These are phyloP conservation scores for Penicillium maclennaniae DNA, from an alignment of 495 filamentous ascomycete species.

Conservation along the genomic window DNA sequence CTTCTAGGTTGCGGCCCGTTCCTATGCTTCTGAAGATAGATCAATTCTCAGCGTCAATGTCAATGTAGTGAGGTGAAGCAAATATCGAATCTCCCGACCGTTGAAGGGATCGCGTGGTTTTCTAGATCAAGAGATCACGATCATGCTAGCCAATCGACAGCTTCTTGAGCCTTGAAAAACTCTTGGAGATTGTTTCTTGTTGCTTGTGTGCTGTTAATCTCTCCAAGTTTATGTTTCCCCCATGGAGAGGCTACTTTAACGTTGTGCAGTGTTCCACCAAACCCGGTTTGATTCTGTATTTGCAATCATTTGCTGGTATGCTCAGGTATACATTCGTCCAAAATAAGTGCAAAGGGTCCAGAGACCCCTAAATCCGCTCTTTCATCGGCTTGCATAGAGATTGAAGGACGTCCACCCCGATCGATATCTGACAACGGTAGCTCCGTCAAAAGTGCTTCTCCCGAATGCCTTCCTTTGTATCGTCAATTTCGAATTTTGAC, in stretches of 20 bases:
- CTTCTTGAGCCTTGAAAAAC: constrained; percentile 4
- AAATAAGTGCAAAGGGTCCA: too few relatives aligned
- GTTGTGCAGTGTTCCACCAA: constrained; percentile 13
- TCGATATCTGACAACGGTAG: constrained; percentile 11
- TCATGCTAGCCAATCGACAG: not conserved
- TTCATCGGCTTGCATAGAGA: constrained; percentile 1
- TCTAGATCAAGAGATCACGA: too few relatives aligned
- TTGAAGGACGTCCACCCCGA: constrained; percentile 18
- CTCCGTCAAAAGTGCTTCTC: constrained; percentile 13
- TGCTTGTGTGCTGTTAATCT: constrained; percentile 14
- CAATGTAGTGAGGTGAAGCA: too few relatives aligned
- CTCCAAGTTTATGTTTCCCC: constrained; percentile 24
- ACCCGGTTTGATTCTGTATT: constrained; percentile 1
- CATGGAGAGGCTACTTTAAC: constrained; percentile 27
- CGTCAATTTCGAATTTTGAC: constrained; percentile 20
- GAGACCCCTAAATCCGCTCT: too few relatives aligned
- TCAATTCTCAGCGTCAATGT: too few relatives aligned
- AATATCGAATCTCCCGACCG: too few relatives aligned
- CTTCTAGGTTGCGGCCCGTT: too few relatives aligned
- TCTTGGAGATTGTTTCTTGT: constrained; percentile 10
- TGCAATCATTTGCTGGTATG: too few relatives aligned
- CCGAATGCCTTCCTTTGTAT: constrained; percentile 19
- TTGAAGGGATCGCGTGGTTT: too few relatives aligned
- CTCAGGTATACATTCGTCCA: too few relatives aligned
- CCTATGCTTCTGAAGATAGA: too few relatives aligned